phyloP scores from a whole-genome alignment of 2,329 filamentous ascomycete genomes.

The Colletotrichum cuscutae region DNA sequence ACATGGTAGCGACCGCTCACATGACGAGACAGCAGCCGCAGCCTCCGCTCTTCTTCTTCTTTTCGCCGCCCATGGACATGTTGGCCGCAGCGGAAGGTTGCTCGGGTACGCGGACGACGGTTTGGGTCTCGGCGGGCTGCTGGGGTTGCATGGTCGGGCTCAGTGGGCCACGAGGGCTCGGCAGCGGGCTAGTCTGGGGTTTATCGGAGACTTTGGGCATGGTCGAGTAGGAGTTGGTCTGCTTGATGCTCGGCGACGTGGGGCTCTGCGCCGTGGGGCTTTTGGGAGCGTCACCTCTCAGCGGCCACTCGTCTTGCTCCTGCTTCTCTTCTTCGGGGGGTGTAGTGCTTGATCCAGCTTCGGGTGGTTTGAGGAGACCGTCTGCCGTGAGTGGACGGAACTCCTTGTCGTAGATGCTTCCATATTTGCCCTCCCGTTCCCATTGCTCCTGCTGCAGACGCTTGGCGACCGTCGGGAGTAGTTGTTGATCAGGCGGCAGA shows the following conservation, averaged over 20 bases:
- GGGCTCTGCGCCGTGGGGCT: slow-evolving; percentile 50
- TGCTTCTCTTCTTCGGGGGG: slow-evolving; percentile 44
- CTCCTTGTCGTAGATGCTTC: slow-evolving; percentile 86
- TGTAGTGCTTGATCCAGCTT: slow-evolving; percentile 39
- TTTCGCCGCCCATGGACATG: slow-evolving; percentile 38
- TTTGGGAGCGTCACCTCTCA: slow-evolving; percentile 59
- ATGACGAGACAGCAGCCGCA: slow-evolving; percentile 64
- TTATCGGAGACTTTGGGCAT: slow-evolving; percentile 69
- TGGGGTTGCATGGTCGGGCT: slow-evolving; percentile 45
- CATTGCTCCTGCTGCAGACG: slow-evolving; percentile 93
- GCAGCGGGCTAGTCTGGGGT: slow-evolving; percentile 50
- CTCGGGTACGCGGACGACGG: slow-evolving; percentile 38
- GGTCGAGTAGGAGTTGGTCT: slow-evolving; percentile 67
- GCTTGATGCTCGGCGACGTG: slow-evolving; percentile 44
- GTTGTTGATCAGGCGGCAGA: slow-evolving; percentile 92
- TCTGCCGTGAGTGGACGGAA: slow-evolving; percentile 85
- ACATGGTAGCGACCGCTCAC: slow-evolving; percentile 43
- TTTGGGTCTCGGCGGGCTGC: slow-evolving; percentile 36
- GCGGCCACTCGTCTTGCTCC: slow-evolving; percentile 66
- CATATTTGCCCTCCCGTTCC: slow-evolving; percentile 91
- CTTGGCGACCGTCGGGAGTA: slow-evolving; percentile 92
- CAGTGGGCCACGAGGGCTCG: slow-evolving; percentile 57
- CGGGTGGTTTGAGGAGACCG: slow-evolving; percentile 58
- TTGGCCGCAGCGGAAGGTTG: slow-evolving; percentile 19
- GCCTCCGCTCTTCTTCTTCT: slow-evolving; percentile 52